phyloP scores from a whole-genome alignment of 1,284 basidiomycete genomes.

The Chalciporus sp. region DNA sequence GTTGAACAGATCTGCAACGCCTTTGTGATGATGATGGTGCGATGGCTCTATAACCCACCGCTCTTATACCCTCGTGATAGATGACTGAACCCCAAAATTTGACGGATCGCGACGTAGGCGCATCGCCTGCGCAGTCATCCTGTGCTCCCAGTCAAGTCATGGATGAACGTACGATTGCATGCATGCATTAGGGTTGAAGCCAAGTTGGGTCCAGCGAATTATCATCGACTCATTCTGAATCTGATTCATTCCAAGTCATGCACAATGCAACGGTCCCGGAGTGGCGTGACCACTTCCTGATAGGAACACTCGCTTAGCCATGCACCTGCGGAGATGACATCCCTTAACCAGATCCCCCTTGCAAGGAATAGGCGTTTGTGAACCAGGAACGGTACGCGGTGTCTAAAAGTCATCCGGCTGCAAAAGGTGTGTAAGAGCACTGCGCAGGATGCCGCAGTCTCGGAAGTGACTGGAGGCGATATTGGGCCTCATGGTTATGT shows the following conservation, averaged over 20 bases:
- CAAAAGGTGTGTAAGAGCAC: not conserved
- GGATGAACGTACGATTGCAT: not conserved
- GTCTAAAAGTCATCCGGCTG: too few species aligned
- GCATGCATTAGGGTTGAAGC: too few species aligned
- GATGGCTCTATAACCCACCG: too few species aligned
- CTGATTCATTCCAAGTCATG: too few species aligned
- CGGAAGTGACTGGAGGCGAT: too few species aligned
- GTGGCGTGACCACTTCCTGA: too few species aligned
- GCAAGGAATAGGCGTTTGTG: too few species aligned
- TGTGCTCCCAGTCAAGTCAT: constrained; percentile 4
- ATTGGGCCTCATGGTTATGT: too few species aligned
- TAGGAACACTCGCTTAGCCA: not conserved
- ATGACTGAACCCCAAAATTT: not conserved
- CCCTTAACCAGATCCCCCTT: not conserved
- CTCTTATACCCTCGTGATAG: constrained; percentile 3
- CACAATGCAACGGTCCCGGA: too few species aligned
- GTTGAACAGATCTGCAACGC: not conserved
- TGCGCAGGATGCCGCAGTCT: not conserved
- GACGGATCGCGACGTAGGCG: not conserved
- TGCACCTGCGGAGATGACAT: not conserved
- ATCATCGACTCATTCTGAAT: too few species aligned
- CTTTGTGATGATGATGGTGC: not conserved
- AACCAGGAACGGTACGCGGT: not conserved
- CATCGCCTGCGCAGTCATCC: constrained; percentile 3
- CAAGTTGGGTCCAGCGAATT: too few species aligned